Conservation (phyloP, 495 filamentous ascomycete genomes). For the Hypoxylon intermedium region DNA sequence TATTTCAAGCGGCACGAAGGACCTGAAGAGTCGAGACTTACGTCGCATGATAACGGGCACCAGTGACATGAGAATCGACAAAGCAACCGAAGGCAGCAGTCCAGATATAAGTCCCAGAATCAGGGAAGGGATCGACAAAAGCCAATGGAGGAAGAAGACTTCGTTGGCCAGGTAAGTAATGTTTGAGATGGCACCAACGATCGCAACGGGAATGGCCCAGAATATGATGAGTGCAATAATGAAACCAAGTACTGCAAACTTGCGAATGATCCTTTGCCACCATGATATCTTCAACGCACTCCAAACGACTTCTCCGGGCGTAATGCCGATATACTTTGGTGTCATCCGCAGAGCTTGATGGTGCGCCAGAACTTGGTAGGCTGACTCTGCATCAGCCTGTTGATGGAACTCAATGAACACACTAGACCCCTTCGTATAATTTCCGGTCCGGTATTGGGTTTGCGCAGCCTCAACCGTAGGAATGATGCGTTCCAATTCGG, state of each 20-base stretch:
- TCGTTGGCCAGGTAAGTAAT: constrained; percentile 68
- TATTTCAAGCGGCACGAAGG: background rate
- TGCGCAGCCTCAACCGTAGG: constrained; percentile 81
- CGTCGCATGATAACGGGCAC: constrained; percentile 81
- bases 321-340: constrained; percentile 87
- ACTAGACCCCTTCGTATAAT: constrained; percentile 70
- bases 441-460: constrained; percentile 71
- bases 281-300: constrained; percentile 82
- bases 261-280: constrained; percentile 82
- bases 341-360: constrained; percentile 91
- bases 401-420: constrained; percentile 89
- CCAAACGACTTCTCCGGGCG: constrained; percentile 90
- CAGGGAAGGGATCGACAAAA: constrained; percentile 70
- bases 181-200: constrained; percentile 88
- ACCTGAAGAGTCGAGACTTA: constrained; percentile 35
- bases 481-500: constrained; percentile 79
- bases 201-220: constrained; percentile 91
- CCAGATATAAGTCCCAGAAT: constrained; percentile 86
- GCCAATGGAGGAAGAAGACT: constrained; percentile 75
- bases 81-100: constrained; percentile 78
- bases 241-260: constrained; percentile 71
- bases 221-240: constrained; percentile 85
- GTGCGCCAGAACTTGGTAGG: constrained; percentile 85
- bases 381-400: constrained; percentile 83
- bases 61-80: constrained; percentile 88